These are phyloP conservation scores for Podila verticillata DNA, from an alignment of 192 early-diverging fungal species.

Conservation along the genomic window DNA sequence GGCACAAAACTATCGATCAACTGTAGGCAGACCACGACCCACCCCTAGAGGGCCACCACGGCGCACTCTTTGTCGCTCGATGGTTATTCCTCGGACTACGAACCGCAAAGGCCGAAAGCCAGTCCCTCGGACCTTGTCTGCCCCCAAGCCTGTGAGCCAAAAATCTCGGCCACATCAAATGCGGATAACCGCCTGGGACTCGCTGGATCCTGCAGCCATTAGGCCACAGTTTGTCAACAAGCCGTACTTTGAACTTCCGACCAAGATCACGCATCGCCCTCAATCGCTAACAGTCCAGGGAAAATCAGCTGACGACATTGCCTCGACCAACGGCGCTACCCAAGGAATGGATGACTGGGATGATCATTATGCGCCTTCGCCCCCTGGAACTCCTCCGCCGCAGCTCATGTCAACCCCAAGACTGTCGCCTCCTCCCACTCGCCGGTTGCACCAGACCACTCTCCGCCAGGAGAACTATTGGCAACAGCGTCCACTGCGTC, in stretches of 20 bases:
- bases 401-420: not conserved
- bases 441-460: not conserved
- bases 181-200: slow-evolving; percentile 6
- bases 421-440: not conserved
- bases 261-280: not conserved
- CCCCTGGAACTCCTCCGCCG: not conserved
- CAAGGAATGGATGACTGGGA: not conserved
- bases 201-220: not conserved
- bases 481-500: not conserved
- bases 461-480: not conserved
- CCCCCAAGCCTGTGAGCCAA: not conserved
- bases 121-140: too few relatives aligned
- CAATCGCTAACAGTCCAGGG: not conserved
- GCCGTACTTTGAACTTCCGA: slow-evolving; percentile 8
- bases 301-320: not conserved
- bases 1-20: too few relatives aligned
- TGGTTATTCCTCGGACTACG: not conserved
- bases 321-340: not conserved
- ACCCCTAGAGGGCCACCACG: not conserved
- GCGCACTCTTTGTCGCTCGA: not conserved
- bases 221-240: slow-evolving; percentile 26
- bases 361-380: not conserved
- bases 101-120: not conserved
- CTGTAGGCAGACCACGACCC: too few relatives aligned
- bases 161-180: slow-evolving; percentile 1